Conservation (phyloP, 805 yeast species). For the Peterozyma toletana region DNA sequence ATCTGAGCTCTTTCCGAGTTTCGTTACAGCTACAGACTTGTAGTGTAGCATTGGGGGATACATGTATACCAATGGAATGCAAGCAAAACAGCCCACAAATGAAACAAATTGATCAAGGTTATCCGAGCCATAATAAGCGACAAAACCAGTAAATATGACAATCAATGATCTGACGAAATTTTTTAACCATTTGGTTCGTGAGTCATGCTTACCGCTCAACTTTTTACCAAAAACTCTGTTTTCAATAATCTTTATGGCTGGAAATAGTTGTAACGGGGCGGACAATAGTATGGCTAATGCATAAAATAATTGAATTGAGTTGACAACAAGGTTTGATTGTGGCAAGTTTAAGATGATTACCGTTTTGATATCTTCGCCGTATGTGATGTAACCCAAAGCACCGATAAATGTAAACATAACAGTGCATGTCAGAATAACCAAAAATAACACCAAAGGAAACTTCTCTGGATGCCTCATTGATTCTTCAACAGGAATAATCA, state of each 20-base stretch:
- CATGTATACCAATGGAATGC: slow-evolving; percentile 80
- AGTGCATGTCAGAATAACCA: slow-evolving; percentile 60
- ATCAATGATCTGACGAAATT: slow-evolving; percentile 48
- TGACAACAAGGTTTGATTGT: slow-evolving; percentile 53
- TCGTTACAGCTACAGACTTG: slow-evolving; percentile 36
- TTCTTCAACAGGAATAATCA: slow-evolving; percentile 75
- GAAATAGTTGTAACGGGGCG: slow-evolving; percentile 76
- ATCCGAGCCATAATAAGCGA: slow-evolving; percentile 63
- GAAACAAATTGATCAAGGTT: slow-evolving; percentile 71
- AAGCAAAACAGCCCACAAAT: slow-evolving; percentile 78
- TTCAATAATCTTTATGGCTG: slow-evolving; percentile 71
- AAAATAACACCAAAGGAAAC: slow-evolving; percentile 56
- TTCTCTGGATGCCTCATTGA: slow-evolving; percentile 73
- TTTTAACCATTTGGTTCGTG: slow-evolving; percentile 56
- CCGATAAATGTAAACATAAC: slow-evolving; percentile 58
- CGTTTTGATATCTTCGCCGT: slow-evolving; percentile 56
- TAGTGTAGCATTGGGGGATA: slow-evolving; percentile 77
- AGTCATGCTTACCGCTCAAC: slow-evolving; percentile 48
- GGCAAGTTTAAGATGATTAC: slow-evolving; percentile 71
- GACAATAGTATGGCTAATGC: slow-evolving; percentile 70
- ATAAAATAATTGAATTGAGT: slow-evolving; percentile 61
- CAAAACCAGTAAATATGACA: slow-evolving; percentile 44
- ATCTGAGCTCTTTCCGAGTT: slow-evolving; percentile 36
- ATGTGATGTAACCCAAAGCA: slow-evolving; percentile 61
- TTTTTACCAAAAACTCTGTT: slow-evolving; percentile 46